Evolutionary conservation across 2,329 filamentous ascomycete species (phyloP).

Genomic region (Biscogniauxia sp.): DNA sequence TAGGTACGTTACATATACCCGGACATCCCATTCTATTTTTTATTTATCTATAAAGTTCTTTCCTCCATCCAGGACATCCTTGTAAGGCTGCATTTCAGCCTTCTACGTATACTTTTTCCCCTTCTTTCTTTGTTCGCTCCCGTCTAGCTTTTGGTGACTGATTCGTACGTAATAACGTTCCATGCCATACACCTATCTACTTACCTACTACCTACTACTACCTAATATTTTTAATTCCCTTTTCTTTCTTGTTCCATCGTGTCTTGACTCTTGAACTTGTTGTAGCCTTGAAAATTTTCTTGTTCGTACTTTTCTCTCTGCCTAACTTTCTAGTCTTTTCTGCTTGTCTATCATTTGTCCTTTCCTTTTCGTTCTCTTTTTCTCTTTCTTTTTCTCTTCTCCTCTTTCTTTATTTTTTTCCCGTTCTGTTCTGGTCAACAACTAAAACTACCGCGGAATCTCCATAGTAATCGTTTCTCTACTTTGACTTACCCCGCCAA

Average conservation of each 20-base stretch:
- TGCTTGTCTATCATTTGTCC: neutral
- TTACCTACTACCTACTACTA: too few relatives aligned
- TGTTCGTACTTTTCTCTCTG: neutral
- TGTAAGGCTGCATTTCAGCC: neutral
- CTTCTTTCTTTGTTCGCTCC: constrained; percentile 1
- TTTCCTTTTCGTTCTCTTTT: neutral
- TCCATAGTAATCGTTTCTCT: neutral
- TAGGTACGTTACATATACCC: too few relatives aligned
- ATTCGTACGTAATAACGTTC: neutral
- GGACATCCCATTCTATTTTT: too few relatives aligned
- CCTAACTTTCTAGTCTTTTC: neutral
- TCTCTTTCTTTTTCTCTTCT: neutral
- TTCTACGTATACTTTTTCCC: neutral
- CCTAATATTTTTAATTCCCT: too few relatives aligned
- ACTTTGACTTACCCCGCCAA: constrained; percentile 25
- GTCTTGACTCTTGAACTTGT: too few relatives aligned
- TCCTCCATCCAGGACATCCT: neutral
- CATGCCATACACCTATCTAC: too few relatives aligned
- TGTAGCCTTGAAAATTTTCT: too few relatives aligned
- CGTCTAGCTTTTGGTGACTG: neutral
- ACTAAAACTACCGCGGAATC: neutral
- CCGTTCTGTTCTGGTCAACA: neutral
- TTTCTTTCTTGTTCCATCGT: neutral
- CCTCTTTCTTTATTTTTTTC: neutral
- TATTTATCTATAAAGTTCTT: too few relatives aligned